Evolutionary conservation across 1,284 basidiomycete species (phyloP).

Genomic region (Melampsora larici-populina): DNA sequence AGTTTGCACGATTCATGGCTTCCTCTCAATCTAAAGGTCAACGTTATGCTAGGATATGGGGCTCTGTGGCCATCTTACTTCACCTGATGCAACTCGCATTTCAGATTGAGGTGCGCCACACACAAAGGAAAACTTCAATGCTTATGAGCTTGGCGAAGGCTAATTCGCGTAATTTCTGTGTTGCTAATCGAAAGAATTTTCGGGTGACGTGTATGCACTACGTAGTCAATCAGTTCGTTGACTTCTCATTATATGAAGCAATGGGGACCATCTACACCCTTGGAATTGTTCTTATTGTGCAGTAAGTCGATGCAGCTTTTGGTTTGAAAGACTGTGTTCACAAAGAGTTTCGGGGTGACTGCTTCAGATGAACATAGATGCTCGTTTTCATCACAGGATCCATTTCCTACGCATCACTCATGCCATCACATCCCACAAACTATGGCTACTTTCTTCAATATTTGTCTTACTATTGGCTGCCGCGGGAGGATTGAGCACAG

Average conservation of each 20-base stretch:
- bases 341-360: too few relatives aligned
- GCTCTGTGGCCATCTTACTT: slow-evolving; percentile 12
- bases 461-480: background rate
- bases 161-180: background rate
- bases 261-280: slow-evolving; percentile 23
- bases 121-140: background rate
- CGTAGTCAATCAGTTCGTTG: slow-evolving; percentile 4
- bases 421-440: slow-evolving; percentile 7
- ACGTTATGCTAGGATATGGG: background rate
- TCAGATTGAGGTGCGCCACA: slow-evolving; percentile 11
- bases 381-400: background rate
- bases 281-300: slow-evolving; percentile 19
- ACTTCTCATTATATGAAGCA: slow-evolving; percentile 31
- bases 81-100: background rate
- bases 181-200: slow-evolving; percentile 4
- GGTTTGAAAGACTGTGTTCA: too few relatives aligned
- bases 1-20: slow-evolving; percentile 20
- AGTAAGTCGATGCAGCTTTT: slow-evolving; percentile 4
- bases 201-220: slow-evolving; percentile 13
- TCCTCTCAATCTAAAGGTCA: slow-evolving; percentile 23
- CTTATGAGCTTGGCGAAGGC: background rate
- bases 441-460: slow-evolving; percentile 18
- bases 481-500: slow-evolving; percentile 7
- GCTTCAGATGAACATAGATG: background rate
- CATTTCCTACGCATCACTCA: slow-evolving; percentile 23